Conservation (phyloP, 441 rosid species). For the Daphne laureola region DNA sequence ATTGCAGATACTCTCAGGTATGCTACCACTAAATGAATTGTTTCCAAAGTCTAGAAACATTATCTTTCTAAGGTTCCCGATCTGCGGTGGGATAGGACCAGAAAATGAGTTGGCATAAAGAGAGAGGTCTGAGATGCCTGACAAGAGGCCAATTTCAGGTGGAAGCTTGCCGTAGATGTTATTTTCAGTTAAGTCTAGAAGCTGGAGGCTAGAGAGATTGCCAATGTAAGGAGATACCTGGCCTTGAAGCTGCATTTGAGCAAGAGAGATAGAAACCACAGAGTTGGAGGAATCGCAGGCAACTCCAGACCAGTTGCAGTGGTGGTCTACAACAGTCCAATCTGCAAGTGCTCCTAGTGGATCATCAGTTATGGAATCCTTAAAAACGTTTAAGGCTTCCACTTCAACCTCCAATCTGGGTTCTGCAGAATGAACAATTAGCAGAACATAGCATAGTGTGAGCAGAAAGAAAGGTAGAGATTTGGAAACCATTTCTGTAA, state of each 20-base stretch:
- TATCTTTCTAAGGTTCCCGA: conserved; percentile 48
- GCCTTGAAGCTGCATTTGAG: conserved; percentile 61
- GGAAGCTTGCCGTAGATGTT: conserved; percentile 51
- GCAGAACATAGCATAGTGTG: background rate
- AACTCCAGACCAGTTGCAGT: conserved; percentile 85
- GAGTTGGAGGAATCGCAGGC: conserved; percentile 40
- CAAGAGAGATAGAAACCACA: conserved; percentile 39
- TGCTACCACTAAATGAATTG: conserved; percentile 49
- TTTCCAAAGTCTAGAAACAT: conserved; percentile 45
- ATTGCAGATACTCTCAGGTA: conserved; percentile 51
- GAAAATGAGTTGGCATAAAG: conserved; percentile 51
- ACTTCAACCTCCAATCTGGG: conserved; percentile 32
- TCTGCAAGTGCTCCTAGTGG: conserved; percentile 50
- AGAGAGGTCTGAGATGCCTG: conserved; percentile 36
- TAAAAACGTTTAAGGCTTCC: conserved; percentile 57
- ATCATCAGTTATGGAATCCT: conserved; percentile 37
- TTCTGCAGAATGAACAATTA: conserved; percentile 19
- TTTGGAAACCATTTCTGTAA: conserved; percentile 7
- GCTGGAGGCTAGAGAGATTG: conserved; percentile 69
- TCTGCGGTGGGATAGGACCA: conserved; percentile 53
- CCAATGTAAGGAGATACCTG: conserved; percentile 51
- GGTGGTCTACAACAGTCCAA: conserved; percentile 48
- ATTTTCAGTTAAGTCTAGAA: conserved; percentile 72
- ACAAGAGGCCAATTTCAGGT: conserved; percentile 44
- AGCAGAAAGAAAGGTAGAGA: background rate